Percentiles rank a stretch among this genome's conserved stretches.
These are phyloP conservation scores for Terfezia boudieri DNA, from an alignment of 495 filamentous ascomycete species.

Conservation along the genomic window DNA sequence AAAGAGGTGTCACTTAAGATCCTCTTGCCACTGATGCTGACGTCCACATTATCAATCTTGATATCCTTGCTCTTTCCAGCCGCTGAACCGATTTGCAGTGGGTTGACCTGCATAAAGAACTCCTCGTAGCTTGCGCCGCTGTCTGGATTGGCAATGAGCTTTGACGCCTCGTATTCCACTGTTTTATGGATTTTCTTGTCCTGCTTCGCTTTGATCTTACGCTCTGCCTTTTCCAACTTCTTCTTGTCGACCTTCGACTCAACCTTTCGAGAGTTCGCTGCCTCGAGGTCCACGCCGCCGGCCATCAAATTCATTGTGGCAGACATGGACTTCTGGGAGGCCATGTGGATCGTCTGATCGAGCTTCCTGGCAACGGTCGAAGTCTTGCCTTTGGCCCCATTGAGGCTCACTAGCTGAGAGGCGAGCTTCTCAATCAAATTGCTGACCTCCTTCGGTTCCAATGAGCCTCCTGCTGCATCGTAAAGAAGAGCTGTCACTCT, in stretches of 20 bases:
- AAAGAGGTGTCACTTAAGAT: constrained; percentile 78
- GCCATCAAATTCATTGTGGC: constrained; percentile 77
- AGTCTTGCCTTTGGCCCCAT: constrained; percentile 47
- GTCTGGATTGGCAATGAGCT: constrained; percentile 59
- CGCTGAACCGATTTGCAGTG: constrained; percentile 59
- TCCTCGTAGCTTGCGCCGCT: constrained; percentile 92
- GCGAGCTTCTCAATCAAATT: constrained; percentile 83
- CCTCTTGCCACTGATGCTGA: constrained; percentile 68
- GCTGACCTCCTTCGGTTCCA: constrained; percentile 49
- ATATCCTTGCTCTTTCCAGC: constrained; percentile 88
- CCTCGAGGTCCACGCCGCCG: constrained; percentile 74
- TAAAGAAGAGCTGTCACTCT: constrained; percentile 67
- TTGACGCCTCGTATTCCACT: constrained; percentile 90
- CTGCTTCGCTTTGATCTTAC: constrained; percentile 95
- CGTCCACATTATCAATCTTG: constrained; percentile 88
- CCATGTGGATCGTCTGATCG: constrained; percentile 89
- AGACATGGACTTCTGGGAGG: constrained; percentile 80
- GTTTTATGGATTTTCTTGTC: constrained; percentile 96
- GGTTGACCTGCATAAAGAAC: constrained; percentile 98
- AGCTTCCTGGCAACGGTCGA: constrained; percentile 60
- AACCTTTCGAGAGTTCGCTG: constrained; percentile 72
- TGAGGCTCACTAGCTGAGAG: constrained; percentile 46
- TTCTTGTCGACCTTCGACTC: constrained; percentile 95
- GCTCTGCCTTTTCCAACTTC: constrained; percentile 97
- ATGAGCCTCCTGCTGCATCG: constrained; percentile 41